These are phyloP conservation scores for Botrytis medusae DNA, from an alignment of 2,329 filamentous ascomycete species.

Conservation along the genomic window DNA sequence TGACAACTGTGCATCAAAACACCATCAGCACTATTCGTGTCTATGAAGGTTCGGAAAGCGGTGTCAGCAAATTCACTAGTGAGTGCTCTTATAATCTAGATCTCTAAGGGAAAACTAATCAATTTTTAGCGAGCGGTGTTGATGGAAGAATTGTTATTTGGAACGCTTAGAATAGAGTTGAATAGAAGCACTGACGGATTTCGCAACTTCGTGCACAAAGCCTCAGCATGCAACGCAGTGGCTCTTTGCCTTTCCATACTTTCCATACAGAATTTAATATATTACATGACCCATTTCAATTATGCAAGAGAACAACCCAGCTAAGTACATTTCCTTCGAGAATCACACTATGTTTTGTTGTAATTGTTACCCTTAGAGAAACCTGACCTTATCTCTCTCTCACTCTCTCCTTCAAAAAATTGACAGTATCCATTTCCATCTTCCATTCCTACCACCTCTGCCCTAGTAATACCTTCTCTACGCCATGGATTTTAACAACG, in stretches of 20 bases:
- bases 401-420: background rate
- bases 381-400: background rate
- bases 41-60: constrained; percentile 65
- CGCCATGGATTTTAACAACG: constrained; percentile 3
- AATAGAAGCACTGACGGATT: constrained; percentile 26
- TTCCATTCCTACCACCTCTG: background rate
- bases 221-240: background rate
- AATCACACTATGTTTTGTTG: background rate
- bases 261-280: constrained; percentile 15
- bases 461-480: background rate
- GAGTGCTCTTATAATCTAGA: constrained; percentile 46
- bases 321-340: constrained; percentile 16
- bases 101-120: constrained; percentile 37
- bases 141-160: constrained; percentile 82
- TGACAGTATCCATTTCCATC: background rate
- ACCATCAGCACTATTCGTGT: constrained; percentile 82
- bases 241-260: constrained; percentile 5
- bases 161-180: constrained; percentile 52
- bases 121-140: constrained; percentile 68
- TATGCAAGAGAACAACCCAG: constrained; percentile 18
- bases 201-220: constrained; percentile 2
- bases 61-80: constrained; percentile 82
- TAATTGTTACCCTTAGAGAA: background rate
- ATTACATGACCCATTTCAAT: constrained; percentile 13
- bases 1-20: constrained; percentile 96